Percentiles rank a stretch among this genome's conserved stretches.
These are phyloP conservation scores for Ceratocystis huliohia DNA, from an alignment of 2,329 filamentous ascomycete genomes.

Conservation along the genomic window DNA sequence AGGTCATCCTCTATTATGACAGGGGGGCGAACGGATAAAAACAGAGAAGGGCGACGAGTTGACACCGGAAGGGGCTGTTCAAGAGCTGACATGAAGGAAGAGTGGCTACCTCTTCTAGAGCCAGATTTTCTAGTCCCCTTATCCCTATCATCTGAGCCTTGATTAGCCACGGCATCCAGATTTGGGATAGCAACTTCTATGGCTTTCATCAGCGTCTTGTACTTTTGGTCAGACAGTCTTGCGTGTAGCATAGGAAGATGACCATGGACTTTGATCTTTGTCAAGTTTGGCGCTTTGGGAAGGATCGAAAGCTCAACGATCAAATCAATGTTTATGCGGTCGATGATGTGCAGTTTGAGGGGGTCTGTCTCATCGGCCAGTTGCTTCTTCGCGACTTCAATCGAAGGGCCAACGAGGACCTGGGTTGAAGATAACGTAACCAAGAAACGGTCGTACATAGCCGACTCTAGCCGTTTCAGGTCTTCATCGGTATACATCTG, in stretches of 20 bases:
- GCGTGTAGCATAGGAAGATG: slow-evolving; percentile 86
- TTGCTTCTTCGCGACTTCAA: slow-evolving; percentile 78
- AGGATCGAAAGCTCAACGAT: slow-evolving; percentile 91
- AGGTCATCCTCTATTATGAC: slow-evolving; percentile 70
- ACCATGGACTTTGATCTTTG: slow-evolving; percentile 81
- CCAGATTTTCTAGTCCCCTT: not conserved
- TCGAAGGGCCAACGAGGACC: slow-evolving; percentile 84
- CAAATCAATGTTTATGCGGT: slow-evolving; percentile 96
- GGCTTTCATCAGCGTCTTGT: slow-evolving; percentile 91
- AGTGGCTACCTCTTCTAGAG: slow-evolving; percentile 17
- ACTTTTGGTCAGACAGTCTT: slow-evolving; percentile 85
- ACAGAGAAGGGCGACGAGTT: slow-evolving; percentile 36
- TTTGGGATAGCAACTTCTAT: slow-evolving; percentile 92
- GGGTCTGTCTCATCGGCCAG: slow-evolving; percentile 54
- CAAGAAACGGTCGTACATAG: slow-evolving; percentile 97
- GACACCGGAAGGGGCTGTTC: slow-evolving; percentile 16
- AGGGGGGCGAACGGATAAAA: slow-evolving; percentile 58
- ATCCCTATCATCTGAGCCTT: not conserved
- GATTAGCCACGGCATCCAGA: slow-evolving; percentile 36
- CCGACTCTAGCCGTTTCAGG: slow-evolving; percentile 69
- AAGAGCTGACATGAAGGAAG: slow-evolving; percentile 21
- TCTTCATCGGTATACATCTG: slow-evolving; percentile 81
- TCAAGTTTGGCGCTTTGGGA: slow-evolving; percentile 87
- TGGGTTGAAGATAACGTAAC: slow-evolving; percentile 91
- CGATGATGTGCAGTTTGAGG: slow-evolving; percentile 75